Evolutionary conservation across 1,139 yeast species (phyloP), one percentile per base, ranked within the genome.

Genomic region (Debaryomyces coudertii): DNA sequence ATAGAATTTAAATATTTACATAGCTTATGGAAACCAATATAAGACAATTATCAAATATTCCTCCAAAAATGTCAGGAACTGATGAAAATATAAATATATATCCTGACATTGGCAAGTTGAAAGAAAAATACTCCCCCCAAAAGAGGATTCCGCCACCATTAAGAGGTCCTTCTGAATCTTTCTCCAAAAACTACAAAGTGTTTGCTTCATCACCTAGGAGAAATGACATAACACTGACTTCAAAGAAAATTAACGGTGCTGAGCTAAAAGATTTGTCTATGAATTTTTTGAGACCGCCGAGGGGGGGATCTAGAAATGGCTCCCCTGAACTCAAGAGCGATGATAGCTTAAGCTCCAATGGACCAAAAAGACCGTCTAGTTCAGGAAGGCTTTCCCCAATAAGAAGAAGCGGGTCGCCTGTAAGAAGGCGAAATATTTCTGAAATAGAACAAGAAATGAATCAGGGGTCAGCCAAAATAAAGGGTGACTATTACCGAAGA

Each of bases 371-470:
- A 20, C 12, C 9, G 16, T 29, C 24, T 12, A 38, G 20, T n/a
- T 28, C 35, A 5, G 53, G 40, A 11, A 34, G 53, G 5, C 37
- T 53, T 36, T 66, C 71, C 1, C 71, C 73, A 2, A 54, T 65
- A 16, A 61, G 69, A 49, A 59, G 66, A 47, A 68, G 73, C 42
- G 76, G 76, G 3, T 69, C 75, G 0, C 76, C 76, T 0, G 57
- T 59, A 24, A 53, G 75, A 36, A 55, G 76, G 36, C 61, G 57
- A 42, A 57, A 59, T 39, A 71, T 71, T 15, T 55, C 51, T 27
- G 66, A 67, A 42, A 54, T 68, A 27, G 76, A 69, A 47, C 50
- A 49, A 36, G 47, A 33, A 12, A 49, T 40, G 12, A 23, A 7
- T 27, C 7, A 23, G 14, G 34, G 11, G 33, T 36, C 38, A 40